These are phyloP conservation scores for Limnanthes douglasii DNA, from an alignment of 345 rosid genomes.

Conservation along the genomic window DNA sequence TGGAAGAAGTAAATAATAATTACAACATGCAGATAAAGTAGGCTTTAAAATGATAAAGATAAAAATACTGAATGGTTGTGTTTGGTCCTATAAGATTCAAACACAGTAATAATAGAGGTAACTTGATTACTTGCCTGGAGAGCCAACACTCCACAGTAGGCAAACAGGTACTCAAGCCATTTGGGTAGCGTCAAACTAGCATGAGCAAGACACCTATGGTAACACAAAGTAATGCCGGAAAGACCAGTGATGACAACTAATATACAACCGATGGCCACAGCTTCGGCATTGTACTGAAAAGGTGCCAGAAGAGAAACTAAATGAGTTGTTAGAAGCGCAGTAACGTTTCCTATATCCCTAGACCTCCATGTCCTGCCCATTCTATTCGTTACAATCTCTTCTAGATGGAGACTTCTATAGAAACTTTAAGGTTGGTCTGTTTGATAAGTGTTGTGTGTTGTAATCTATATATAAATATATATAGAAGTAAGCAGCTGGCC, in stretches of 20 bases:
- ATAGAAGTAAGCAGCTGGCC: no score
- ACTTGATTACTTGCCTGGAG: no score
- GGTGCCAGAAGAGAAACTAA: slow-evolving; percentile 58
- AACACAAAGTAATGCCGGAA: slow-evolving; percentile 67
- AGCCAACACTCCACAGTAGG: slow-evolving; percentile 69
- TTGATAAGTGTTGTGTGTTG: no score
- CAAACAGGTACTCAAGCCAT: slow-evolving; percentile 79
- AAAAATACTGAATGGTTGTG: not conserved
- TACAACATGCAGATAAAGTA: not conserved
- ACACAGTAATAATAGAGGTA: no score
- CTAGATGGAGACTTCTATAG: no score
- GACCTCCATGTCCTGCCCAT: slow-evolving; percentile 51
- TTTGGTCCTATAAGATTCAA: no score
- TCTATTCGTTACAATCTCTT: no score
- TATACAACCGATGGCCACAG: slow-evolving; percentile 51
- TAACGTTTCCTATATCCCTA: slow-evolving; percentile 31
- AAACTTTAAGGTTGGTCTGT: no score
- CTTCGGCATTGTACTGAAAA: slow-evolving; percentile 53
- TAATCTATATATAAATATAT: no score
- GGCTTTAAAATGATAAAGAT: no score
- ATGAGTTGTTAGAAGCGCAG: slow-evolving; percentile 39
- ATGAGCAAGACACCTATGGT: slow-evolving; percentile 63
- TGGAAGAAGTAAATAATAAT: not conserved
- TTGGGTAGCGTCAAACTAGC: slow-evolving; percentile 70
- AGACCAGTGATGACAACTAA: slow-evolving; percentile 50